These are phyloP conservation scores for Penicillium flavigenum DNA, from an alignment of 495 filamentous ascomycete species.

Conservation along the genomic window DNA sequence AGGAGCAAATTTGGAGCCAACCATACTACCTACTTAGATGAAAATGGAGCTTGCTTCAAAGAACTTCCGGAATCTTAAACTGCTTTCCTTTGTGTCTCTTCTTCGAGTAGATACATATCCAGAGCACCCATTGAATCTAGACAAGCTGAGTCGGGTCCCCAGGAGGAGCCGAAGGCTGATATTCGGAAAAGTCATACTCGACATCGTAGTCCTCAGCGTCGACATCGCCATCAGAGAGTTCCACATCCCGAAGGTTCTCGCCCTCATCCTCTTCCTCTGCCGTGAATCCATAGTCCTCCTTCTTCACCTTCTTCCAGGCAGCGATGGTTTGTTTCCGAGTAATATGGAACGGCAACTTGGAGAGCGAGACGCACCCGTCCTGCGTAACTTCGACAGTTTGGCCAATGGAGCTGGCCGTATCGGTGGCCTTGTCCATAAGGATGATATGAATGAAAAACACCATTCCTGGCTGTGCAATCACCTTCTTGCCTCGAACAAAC, in stretches of 20 bases:
- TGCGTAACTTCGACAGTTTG: constrained; percentile 27
- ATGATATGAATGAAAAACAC: constrained; percentile 32
- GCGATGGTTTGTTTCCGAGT: constrained; percentile 27
- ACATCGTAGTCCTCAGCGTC: constrained; percentile 28
- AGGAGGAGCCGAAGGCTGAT: constrained; percentile 18
- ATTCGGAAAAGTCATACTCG: constrained; percentile 28
- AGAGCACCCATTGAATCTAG: background rate
- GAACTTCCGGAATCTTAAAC: no score
- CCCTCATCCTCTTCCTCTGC: constrained; percentile 21
- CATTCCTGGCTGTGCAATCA: constrained; percentile 23
- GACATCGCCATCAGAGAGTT: constrained; percentile 24
- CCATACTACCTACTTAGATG: no score
- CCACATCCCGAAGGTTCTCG: constrained; percentile 26
- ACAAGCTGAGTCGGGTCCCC: constrained; percentile 23
- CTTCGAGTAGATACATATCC: no score
- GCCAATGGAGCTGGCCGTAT: constrained; percentile 28
- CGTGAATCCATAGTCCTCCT: constrained; percentile 28
- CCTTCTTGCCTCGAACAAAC: constrained; percentile 26
- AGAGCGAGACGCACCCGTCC: constrained; percentile 24
- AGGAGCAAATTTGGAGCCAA: no score
- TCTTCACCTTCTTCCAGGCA: constrained; percentile 27
- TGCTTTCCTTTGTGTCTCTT: no score
- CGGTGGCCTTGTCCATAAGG: constrained; percentile 29
- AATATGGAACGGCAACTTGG: constrained; percentile 26
- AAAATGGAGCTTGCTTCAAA: no score